These are phyloP conservation scores for Arachis monticola DNA, from an alignment of 331 rosid species.

Conservation along the genomic window DNA sequence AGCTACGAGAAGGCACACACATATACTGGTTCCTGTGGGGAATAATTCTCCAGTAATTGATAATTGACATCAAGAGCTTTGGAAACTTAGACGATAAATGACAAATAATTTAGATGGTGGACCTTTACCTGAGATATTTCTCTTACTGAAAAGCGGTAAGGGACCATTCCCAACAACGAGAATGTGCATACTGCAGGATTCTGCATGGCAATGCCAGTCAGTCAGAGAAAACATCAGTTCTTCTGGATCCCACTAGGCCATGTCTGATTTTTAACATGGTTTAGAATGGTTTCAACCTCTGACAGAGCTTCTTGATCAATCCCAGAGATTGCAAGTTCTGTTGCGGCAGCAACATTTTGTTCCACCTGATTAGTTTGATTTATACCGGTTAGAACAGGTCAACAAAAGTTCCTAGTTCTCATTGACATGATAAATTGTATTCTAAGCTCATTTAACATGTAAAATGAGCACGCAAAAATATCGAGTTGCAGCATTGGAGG, in stretches of 20 bases:
- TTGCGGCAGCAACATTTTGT: constrained; percentile 83
- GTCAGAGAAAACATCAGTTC: constrained; percentile 45
- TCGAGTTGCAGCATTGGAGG: constrained; percentile 5
- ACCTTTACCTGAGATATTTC: constrained; percentile 10
- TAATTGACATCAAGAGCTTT: neutral
- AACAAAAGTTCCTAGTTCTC: constrained; percentile 17
- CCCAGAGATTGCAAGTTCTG: constrained; percentile 65
- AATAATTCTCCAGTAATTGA: constrained; percentile 13
- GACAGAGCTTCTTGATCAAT: constrained; percentile 62
- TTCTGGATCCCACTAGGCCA: constrained; percentile 91
- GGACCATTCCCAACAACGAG: constrained; percentile 27
- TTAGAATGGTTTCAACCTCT: constrained; percentile 75
- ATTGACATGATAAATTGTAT: neutral
- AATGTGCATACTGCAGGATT: neutral
- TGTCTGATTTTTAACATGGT: constrained; percentile 82
- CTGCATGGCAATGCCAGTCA: constrained; percentile 27
- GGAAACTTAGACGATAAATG: neutral
- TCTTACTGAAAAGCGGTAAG: constrained; percentile 20
- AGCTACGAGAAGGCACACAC: constrained; percentile 1
- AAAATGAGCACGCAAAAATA: neutral
- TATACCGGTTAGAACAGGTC: constrained; percentile 23
- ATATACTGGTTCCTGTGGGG: neutral
- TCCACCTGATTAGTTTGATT: constrained; percentile 58
- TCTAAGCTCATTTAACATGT: neutral
- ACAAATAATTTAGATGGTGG: neutral